A percentile compares a stretch with the other conserved stretches of the same genome.
phyloP scores from a whole-genome alignment of 2,329 filamentous ascomycete species.

The Erysiphe pulchra region DNA sequence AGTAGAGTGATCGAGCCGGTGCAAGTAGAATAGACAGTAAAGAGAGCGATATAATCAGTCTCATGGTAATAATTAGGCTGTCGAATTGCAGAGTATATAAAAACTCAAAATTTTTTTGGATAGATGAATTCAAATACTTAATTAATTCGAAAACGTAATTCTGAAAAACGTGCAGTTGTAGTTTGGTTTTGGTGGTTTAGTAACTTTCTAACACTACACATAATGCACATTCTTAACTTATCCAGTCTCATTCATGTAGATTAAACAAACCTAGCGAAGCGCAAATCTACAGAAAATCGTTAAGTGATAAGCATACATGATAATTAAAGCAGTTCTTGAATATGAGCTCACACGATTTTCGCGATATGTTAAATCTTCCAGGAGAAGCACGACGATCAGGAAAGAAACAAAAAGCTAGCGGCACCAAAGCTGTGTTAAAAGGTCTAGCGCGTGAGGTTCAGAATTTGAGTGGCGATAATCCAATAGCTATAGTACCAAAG shows the following conservation, averaged over 20 bases:
- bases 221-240: no score
- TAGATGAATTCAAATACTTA: no score
- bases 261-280: no score
- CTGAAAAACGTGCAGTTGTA: no score
- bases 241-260: no score
- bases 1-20: conserved; percentile 66
- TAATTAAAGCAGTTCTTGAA: conserved; percentile 4
- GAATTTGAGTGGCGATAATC: conserved; percentile 37
- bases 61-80: conserved; percentile 19
- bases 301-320: no score
- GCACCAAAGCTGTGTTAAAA: conserved; percentile 32
- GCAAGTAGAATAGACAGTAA: conserved; percentile 31
- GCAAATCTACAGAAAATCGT: no score
- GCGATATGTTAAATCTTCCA: conserved; percentile 67
- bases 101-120: no score
- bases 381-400: conserved; percentile 32
- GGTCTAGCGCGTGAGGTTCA: conserved; percentile 40
- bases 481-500: conserved; percentile 39
- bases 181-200: no score
- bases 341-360: conserved; percentile 58
- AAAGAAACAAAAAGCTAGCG: conserved; percentile 50
- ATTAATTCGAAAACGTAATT: no score
- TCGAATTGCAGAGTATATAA: not conserved
- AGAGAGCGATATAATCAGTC: conserved; percentile 35
- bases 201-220: no score